Evolutionary conservation across 768 basidiomycete species (phyloP).

Genomic region (Russula virescens): DNA sequence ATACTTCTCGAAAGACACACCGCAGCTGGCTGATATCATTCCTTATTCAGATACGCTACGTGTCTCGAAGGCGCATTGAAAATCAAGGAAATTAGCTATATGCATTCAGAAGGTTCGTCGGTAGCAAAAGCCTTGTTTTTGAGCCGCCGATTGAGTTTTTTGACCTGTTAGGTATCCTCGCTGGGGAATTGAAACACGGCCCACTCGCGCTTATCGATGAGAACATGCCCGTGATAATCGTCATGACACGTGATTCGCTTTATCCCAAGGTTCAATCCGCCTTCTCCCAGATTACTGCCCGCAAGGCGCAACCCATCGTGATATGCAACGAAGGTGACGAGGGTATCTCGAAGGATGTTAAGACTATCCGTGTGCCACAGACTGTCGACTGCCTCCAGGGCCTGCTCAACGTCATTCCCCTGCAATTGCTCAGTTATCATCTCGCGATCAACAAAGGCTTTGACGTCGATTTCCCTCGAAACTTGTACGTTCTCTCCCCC

Average conservation of each 20-base stretch:
- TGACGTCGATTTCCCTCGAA: constrained; percentile 97
- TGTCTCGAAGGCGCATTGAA: constrained; percentile 98
- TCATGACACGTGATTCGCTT: constrained; percentile 98
- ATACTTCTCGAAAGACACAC: background rate
- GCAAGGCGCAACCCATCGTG: constrained; percentile 93
- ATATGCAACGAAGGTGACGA: constrained; percentile 92
- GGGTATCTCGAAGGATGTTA: constrained; percentile 62
- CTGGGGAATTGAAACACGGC: constrained; percentile 98
- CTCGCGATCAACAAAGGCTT: constrained; percentile 92
- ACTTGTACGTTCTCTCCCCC: constrained; percentile 59
- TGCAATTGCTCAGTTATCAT: constrained; percentile 95
- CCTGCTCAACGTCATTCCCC: constrained; percentile 90
- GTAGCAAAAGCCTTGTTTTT: background rate
- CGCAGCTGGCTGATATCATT: background rate
- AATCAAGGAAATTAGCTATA: constrained; percentile 99
- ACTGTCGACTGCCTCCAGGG: constrained; percentile 96
- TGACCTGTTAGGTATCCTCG: constrained; percentile 70
- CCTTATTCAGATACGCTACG: constrained; percentile 66
- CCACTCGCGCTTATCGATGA: constrained; percentile 97
- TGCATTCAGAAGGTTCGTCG: constrained; percentile 65
- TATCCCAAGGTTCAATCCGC: constrained; percentile 98
- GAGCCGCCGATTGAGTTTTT: constrained; percentile 2
- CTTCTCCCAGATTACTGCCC: constrained; percentile 93
- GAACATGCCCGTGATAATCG: constrained; percentile 97
- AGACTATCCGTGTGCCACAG: constrained; percentile 91